Conservation (phyloP, 768 basidiomycete genomes). For the Auricularia heimuer region DNA sequence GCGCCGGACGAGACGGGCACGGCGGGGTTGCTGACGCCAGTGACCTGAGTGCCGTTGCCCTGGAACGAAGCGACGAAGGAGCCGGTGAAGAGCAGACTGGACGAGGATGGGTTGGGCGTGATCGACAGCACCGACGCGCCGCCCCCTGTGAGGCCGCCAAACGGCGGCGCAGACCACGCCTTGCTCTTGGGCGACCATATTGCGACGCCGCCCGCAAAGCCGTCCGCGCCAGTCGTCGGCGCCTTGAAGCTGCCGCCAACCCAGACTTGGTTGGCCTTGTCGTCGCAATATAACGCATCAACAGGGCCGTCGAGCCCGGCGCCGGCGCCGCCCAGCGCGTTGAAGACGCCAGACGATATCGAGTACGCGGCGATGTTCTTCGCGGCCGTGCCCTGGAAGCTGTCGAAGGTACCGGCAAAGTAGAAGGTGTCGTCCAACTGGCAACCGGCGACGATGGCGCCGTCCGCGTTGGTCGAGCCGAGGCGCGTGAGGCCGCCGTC, state of each 20-base stretch:
- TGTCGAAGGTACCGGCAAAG: conserved; percentile 75
- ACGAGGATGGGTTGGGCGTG: conserved; percentile 55
- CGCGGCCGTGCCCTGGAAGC: conserved; percentile 48
- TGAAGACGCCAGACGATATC: conserved; percentile 44
- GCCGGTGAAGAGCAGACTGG: conserved; percentile 79
- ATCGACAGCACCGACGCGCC: conserved; percentile 66
- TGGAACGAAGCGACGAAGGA: conserved; percentile 72
- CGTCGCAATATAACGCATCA: conserved; percentile 70
- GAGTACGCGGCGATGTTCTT: conserved; percentile 73
- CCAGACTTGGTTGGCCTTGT: conserved; percentile 57
- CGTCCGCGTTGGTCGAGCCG: conserved; percentile 73
- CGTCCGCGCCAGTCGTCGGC: conserved; percentile 25
- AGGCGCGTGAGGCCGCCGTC: conserved; percentile 60
- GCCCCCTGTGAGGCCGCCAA: conserved; percentile 69
- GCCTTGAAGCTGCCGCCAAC: conserved; percentile 56
- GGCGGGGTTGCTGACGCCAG: conserved; percentile 73
- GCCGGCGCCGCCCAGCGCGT: conserved; percentile 42
- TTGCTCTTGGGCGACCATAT: conserved; percentile 53
- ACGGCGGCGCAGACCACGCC: conserved; percentile 71
- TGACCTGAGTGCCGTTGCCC: conserved; percentile 39
- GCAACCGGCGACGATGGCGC: conserved; percentile 67
- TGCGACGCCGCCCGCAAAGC: conserved; percentile 39
- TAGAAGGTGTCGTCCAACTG: conserved; percentile 59
- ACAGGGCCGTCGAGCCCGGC: conserved; percentile 68
- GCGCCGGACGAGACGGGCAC: conserved; percentile 75